Conservation (phyloP, 2,329 filamentous ascomycete genomes). For the Pseudohalonectria lignicola region DNA sequence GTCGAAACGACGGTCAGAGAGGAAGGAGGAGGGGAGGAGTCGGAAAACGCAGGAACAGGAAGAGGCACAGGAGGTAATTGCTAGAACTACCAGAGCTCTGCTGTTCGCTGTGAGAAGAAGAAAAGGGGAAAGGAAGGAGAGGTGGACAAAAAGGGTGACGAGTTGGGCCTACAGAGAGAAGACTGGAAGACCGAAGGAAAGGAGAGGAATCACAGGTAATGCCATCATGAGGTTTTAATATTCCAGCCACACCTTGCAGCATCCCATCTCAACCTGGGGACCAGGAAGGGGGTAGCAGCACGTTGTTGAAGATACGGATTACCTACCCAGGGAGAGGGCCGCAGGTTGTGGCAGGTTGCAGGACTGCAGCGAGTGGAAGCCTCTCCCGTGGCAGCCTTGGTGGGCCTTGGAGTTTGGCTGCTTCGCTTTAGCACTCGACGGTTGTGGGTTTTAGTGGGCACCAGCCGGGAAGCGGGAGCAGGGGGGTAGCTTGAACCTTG, state of each 20-base stretch:
- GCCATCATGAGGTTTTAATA: constrained; percentile 3
- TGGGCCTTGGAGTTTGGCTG: no score
- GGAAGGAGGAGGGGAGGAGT: not conserved
- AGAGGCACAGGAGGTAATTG: constrained; percentile 17
- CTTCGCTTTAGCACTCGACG: no score
- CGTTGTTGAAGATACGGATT: no score
- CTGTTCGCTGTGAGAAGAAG: constrained; percentile 8
- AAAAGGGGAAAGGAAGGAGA: constrained; percentile 4
- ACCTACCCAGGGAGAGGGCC: no score
- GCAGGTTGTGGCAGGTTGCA: no score
- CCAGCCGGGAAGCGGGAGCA: no score
- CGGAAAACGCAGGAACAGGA: constrained; percentile 5
- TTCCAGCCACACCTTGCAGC: constrained; percentile 1
- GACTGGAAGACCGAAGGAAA: constrained; percentile 7
- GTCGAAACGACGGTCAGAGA: not conserved
- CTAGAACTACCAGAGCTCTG: constrained; percentile 39
- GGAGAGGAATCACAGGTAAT: not conserved
- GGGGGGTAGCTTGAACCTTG: no score
- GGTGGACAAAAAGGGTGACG: constrained; percentile 1
- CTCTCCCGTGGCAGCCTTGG: no score
- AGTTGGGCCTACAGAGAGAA: constrained; percentile 8
- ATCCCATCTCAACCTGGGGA: no score
- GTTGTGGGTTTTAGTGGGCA: no score
- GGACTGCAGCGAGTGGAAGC: no score
- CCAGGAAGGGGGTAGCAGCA: no score